phyloP scores from a whole-genome alignment of 2,329 filamentous ascomycete genomes.

The Dryadomyces quercivorus region DNA sequence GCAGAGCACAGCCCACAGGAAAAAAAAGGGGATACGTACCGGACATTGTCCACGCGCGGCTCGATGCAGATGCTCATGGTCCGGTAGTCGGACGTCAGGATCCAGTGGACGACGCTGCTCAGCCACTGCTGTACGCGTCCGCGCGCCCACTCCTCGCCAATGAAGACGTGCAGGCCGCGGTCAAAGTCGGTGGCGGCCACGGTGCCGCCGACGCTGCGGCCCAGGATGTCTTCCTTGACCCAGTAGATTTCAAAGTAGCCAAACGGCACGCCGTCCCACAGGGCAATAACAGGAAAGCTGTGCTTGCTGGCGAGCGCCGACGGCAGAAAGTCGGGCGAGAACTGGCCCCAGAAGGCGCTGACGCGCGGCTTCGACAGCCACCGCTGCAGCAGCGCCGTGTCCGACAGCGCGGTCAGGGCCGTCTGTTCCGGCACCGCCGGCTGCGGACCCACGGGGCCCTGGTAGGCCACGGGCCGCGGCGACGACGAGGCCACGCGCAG shows the following conservation, averaged over 20 bases:
- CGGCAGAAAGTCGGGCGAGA: slow-evolving; percentile 53
- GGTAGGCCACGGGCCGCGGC: slow-evolving; percentile 48
- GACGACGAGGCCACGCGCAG: slow-evolving; percentile 74
- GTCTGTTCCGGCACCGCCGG: slow-evolving; percentile 20
- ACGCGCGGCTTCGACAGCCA: slow-evolving; percentile 89
- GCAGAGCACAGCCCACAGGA: background rate
- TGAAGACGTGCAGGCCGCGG: slow-evolving; percentile 73
- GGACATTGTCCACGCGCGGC: slow-evolving; percentile 80
- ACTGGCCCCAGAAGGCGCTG: slow-evolving; percentile 69
- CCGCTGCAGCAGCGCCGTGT: slow-evolving; percentile 53
- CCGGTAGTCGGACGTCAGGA: slow-evolving; percentile 62
- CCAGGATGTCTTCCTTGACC: slow-evolving; percentile 83
- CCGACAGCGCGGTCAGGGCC: slow-evolving; percentile 33
- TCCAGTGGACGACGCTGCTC: slow-evolving; percentile 77
- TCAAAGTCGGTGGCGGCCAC: slow-evolving; percentile 60
- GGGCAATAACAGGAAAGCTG: slow-evolving; percentile 81
- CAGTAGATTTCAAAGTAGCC: slow-evolving; percentile 98
- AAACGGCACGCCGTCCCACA: slow-evolving; percentile 92
- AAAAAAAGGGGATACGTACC: slow-evolving; percentile 40
- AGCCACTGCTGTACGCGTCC: slow-evolving; percentile 76
- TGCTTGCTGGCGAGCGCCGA: slow-evolving; percentile 54
- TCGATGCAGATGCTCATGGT: slow-evolving; percentile 79
- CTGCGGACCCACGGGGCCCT: slow-evolving; percentile 40
- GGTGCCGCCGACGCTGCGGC: slow-evolving; percentile 45
- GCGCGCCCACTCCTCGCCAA: slow-evolving; percentile 86